phyloP scores from a whole-genome alignment of 768 basidiomycete genomes.

The Podaxis rugospora region DNA sequence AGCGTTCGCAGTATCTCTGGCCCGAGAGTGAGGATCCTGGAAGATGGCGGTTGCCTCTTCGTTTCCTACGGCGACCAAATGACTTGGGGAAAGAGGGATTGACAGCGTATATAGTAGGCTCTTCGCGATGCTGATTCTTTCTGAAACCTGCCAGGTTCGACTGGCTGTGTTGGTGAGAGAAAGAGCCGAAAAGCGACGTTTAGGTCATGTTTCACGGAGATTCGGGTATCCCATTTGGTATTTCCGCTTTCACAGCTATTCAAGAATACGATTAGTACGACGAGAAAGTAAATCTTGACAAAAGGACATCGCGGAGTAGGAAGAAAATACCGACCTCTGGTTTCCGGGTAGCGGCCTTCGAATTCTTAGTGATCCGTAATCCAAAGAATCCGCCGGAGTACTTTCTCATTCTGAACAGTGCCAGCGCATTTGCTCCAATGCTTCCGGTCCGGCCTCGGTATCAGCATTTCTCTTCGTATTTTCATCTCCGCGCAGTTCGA shows the following conservation, averaged over 20 bases:
- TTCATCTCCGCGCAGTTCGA: conserved; percentile 11
- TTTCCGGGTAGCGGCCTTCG: neutral
- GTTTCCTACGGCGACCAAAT: neutral
- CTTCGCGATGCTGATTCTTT: no score
- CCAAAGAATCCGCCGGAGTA: neutral
- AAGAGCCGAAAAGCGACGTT: neutral
- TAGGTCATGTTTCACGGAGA: neutral
- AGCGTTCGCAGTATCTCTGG: neutral
- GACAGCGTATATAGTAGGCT: no score
- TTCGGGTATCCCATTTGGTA: neutral
- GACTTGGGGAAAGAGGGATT: neutral
- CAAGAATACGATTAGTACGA: no score
- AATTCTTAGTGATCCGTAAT: neutral
- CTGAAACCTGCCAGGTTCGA: neutral
- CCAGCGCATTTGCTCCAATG: neutral
- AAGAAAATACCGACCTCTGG: no score
- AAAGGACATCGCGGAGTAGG: neutral
- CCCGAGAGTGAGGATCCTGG: neutral
- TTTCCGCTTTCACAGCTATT: no score
- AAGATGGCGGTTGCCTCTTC: neutral
- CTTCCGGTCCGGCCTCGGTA: neutral
- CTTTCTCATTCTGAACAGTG: neutral
- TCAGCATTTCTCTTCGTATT: neutral
- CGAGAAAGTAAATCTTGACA: neutral
- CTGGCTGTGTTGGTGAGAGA: neutral